These are phyloP conservation scores for Eudorina sp. DNA, from an alignment of 139 green algal species.

Conservation along the genomic window DNA sequence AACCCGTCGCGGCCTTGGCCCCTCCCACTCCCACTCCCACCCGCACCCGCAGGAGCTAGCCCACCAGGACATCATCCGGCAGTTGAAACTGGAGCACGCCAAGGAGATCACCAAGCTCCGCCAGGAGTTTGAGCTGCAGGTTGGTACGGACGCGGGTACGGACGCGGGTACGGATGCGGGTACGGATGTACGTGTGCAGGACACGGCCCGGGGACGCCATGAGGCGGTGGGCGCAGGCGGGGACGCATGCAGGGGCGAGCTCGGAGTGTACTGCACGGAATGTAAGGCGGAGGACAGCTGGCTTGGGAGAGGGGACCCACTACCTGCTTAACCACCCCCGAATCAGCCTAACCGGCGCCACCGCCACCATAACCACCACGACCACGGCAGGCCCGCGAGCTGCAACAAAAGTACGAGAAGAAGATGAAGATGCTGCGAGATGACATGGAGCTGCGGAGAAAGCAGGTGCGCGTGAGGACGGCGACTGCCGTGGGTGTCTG, in stretches of 20 bases:
- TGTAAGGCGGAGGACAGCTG: no score
- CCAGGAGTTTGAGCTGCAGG: slow-evolving; percentile 89
- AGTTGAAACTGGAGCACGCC: slow-evolving; percentile 88
- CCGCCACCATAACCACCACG: no score
- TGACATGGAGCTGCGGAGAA: slow-evolving; percentile 86
- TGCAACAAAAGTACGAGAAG: slow-evolving; percentile 87
- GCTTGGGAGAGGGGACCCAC: no score
- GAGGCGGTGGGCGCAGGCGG: no score
- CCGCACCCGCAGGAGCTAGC: slow-evolving; percentile 79
- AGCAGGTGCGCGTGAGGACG: slow-evolving; percentile 65
- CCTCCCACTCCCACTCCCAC: not conserved
- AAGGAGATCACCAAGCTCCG: slow-evolving; percentile 93
- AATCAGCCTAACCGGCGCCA: no score
- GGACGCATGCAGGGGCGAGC: no score
- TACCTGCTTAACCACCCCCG: no score
- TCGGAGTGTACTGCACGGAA: no score
- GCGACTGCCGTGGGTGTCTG: not conserved
- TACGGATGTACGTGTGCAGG: no score
- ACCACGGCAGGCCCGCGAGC: slow-evolving; percentile 73
- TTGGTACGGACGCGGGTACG: not conserved
- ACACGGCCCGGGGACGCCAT: no score
- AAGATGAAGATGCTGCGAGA: slow-evolving; percentile 89
- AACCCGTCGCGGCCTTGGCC: no score
- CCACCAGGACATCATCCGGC: slow-evolving; percentile 81
- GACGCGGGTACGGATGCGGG: not conserved